Percentiles rank a stretch among this genome's conserved stretches.
These are phyloP conservation scores for Dioscorea zingiberensis DNA, from an alignment of 106 monocot genomes.

Conservation along the genomic window DNA sequence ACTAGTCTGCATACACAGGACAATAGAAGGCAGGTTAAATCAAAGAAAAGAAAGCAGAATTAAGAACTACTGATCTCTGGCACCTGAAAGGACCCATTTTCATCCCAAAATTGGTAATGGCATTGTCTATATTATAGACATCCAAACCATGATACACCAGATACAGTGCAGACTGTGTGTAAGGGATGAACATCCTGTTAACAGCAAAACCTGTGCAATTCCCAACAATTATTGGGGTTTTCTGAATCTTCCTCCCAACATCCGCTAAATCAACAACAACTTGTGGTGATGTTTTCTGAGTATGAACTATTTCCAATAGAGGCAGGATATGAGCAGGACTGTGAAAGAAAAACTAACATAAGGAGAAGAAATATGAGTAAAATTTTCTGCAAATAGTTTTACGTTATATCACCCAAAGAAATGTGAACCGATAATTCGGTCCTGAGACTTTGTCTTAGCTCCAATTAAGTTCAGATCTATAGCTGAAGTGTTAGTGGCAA, in stretches of 20 bases:
- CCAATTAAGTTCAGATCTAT: conserved; percentile 34
- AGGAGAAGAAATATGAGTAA: not conserved
- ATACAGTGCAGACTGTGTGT: not conserved
- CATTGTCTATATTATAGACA: not conserved
- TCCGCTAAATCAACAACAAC: not conserved
- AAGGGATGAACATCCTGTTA: not conserved
- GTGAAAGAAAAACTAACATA: not conserved
- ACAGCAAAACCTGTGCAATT: conserved; percentile 8
- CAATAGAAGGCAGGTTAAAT: not conserved
- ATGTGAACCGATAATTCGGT: conserved; percentile 34
- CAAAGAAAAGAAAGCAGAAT: not conserved
- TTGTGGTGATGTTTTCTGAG: not conserved
- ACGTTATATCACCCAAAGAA: conserved; percentile 21
- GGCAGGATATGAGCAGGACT: conserved; percentile 7
- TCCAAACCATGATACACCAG: not conserved
- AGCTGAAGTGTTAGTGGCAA: conserved; percentile 30
- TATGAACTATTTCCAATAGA: conserved; percentile 1
- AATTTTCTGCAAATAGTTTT: not conserved
- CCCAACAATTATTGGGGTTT: not conserved
- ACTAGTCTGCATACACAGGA: not conserved
- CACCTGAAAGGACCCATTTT: conserved; percentile 6
- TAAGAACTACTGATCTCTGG: not conserved
- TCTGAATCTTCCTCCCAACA: not conserved
- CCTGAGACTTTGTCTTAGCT: conserved; percentile 20
- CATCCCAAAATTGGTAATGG: conserved; percentile 2